Base-by-base conservation (phyloP, 2,329 filamentous ascomycete genomes). In the Colletotrichum scovillei region DNA sequence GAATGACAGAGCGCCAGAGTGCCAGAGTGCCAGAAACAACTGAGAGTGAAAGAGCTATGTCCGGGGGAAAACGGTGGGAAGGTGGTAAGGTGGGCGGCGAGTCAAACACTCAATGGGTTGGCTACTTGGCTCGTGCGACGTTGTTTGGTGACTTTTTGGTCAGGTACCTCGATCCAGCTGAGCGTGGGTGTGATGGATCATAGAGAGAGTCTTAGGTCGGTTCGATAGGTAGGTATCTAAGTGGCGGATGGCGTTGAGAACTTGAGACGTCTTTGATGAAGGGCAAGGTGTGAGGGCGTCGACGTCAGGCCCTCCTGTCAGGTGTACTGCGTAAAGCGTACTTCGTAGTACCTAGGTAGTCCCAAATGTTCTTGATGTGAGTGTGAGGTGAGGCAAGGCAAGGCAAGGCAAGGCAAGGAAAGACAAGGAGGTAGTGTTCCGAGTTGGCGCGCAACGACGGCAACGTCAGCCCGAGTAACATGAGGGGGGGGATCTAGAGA, bases 121-220 rank as follows among this genome's bases (percentile, higher is more conserved):
- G 56, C 42, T 49, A 49, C 16, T 62, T 71, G 60, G 71, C 71
- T 73, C 60, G 71, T 73, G 71, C 71, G 67, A 73, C 49, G 49
- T 73, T 30, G 65, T 49, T 49, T 49, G 19, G 19, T 49, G 42
- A 49, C 42, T 55, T 65, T 53, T 65, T 53, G 55, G 59, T 49
- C 67, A 65, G 67, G 57, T 63, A 73, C 67, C 67, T 73, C n/a
- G 32, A 46, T 30, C 67, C 67, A 70, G 71, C 60, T 71, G 60
- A 66, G 67, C 38, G 16, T 28, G n/a, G 24, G 22, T 49, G 42
- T 49, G 19, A 49, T 49, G 42, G 42, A 49, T 49, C 42, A 49
- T 49, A 19, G 42, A 49, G 38, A 42, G 19, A 49, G 42, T 49
- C 42, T 49, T 49, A 49, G 42, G 19, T 49, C 42, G 42, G 42